Conservation (phyloP, 768 basidiomycete genomes). For the Cystobasidium tubakii region DNA sequence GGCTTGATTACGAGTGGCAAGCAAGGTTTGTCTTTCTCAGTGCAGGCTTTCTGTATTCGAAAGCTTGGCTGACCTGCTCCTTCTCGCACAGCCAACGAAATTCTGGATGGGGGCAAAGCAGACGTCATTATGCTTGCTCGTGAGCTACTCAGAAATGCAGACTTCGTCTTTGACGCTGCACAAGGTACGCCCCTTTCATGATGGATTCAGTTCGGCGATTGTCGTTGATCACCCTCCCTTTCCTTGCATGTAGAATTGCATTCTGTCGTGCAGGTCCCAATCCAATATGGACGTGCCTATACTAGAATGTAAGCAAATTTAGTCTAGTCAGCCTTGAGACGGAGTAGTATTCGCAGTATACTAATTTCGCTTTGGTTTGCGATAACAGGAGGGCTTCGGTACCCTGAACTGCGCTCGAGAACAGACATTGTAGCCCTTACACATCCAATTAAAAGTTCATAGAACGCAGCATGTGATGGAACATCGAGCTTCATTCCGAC, state of each 20-base stretch:
- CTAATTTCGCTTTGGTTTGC: neutral
- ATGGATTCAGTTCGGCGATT: too few species aligned
- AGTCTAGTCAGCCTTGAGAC: neutral
- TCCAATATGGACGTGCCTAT: constrained; percentile 39
- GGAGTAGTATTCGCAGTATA: neutral
- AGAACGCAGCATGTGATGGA: too few species aligned
- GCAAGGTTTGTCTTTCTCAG: constrained; percentile 43
- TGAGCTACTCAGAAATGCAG: constrained; percentile 38
- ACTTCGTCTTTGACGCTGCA: constrained; percentile 33
- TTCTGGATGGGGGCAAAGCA: constrained; percentile 57
- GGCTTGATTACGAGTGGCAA: constrained; percentile 65
- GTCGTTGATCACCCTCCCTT: neutral
- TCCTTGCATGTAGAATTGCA: constrained; percentile 28
- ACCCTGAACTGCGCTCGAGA: neutral
- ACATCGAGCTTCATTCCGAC: too few species aligned
- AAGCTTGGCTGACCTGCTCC: too few species aligned
- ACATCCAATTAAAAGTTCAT: too few species aligned
- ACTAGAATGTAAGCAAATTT: constrained; percentile 31
- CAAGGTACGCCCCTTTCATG: neutral
- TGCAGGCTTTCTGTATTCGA: neutral
- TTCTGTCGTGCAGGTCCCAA: constrained; percentile 25
- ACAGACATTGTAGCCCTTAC: neutral
- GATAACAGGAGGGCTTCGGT: neutral
- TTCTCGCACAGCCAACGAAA: constrained; percentile 32
- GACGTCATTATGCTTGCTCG: constrained; percentile 55